Evolutionary conservation across 805 yeast genomes (phyloP), one percentile per base, ranked within the genome.

Genomic region (Candida pseudofarinosa): DNA sequence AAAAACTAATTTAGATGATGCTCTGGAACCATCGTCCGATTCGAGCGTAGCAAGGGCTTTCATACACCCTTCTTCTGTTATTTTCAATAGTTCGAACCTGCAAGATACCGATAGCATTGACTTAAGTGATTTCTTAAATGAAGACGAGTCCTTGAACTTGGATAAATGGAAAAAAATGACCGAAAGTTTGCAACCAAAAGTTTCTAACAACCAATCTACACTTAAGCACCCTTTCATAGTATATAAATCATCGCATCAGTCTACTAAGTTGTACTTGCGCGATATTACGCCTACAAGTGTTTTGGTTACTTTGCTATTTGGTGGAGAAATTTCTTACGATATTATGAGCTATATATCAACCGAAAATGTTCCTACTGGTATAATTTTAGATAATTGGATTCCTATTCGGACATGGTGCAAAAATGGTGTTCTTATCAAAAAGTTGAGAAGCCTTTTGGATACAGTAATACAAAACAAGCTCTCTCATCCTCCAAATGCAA

Each of bases 401-500:
- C 95, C 97, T 0, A 74, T 91, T 10, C 73, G 87, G 47, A 88
- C 97, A 1, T 91, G 97, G 97, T 85, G 96, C 49, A 86, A 93
- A 50, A 88, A 90, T 54, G 98, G 90, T 1, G 96, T 91, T 2
- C 65, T 91, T 37, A 74, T 90, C 23, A 85, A 86, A 44, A 79
- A 83, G 45, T 63, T 91, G 43, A 69, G 95, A 52, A 55, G 63
- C 8, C 58, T 88, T 37, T 61, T 91, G 26, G 96, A 89, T 55
- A 67, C 72, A 15, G 79, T 85, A 0, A 76, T 91, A 42, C 83
- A 77, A 35, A 73, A 71, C 17, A 80, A 80, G 49, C 67, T 90
- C 36, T 79, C 64, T 0, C 47, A 51, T 37, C 71, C 69, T 1
- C 47, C 54, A 20, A 46, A 49, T 23, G 48, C 50, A n/a, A 35